A percentile compares a stretch with the other conserved stretches of the same genome.
Conservation (phyloP, 306 rosid species). For the Cicer arietinum region DNA sequence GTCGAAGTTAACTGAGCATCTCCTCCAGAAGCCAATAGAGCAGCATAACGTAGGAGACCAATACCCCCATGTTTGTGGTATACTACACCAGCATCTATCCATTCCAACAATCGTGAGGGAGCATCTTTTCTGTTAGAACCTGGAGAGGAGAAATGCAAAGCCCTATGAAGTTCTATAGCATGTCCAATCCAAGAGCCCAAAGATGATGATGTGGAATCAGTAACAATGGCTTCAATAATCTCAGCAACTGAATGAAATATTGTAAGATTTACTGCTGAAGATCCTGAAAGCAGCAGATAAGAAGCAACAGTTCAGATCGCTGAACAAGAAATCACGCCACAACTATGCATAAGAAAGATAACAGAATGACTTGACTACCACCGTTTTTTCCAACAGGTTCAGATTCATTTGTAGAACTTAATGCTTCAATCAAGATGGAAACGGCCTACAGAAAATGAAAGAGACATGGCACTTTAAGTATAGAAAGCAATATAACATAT, state of each 20-base stretch:
- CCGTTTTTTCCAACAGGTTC: conserved; percentile 69
- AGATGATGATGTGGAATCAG: conserved; percentile 87
- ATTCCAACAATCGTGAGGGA: conserved; percentile 92
- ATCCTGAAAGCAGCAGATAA: conserved; percentile 65
- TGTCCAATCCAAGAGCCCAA: conserved; percentile 88
- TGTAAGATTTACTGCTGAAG: conserved; percentile 80
- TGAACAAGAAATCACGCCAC: conserved; percentile 27
- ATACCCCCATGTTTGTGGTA: conserved; percentile 89
- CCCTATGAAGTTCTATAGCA: conserved; percentile 87
- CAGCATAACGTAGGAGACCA: conserved; percentile 92
- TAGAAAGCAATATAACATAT: conserved; percentile 32
- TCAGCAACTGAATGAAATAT: conserved; percentile 96
- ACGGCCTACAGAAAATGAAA: conserved; percentile 67
- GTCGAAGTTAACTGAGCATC: conserved; percentile 89
- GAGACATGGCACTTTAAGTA: conserved; percentile 37
- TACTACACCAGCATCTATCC: conserved; percentile 96
- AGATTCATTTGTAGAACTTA: conserved; percentile 75
- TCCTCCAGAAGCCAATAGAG: conserved; percentile 93
- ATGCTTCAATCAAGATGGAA: conserved; percentile 76
- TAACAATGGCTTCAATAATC: conserved; percentile 95
- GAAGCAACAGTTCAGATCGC: conserved; percentile 40
- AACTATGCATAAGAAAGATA: conserved; percentile 15
- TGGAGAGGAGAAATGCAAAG: conserved; percentile 87
- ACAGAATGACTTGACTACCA: conserved; percentile 56
- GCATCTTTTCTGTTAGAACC: conserved; percentile 98